These are phyloP conservation scores for Salix koriyanagi DNA, from an alignment of 345 rosid species.

Conservation along the genomic window DNA sequence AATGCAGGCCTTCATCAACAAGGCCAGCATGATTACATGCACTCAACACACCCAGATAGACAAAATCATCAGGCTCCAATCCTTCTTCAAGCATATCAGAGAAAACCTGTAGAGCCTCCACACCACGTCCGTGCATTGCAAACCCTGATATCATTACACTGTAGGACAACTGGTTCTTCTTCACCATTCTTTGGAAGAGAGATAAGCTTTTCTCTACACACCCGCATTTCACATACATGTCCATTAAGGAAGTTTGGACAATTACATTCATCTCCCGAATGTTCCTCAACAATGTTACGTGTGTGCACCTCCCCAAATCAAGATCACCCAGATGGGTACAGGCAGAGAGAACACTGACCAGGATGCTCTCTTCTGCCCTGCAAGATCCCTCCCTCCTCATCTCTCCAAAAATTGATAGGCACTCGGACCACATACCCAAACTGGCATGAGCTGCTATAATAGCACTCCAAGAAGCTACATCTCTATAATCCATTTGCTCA, in stretches of 20 bases:
- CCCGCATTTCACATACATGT: conserved; percentile 51
- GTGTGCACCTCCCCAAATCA: conserved; percentile 36
- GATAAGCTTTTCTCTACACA: conserved; percentile 34
- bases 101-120: conserved; percentile 30
- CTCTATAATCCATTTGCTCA: conserved; percentile 24
- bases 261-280: conserved; percentile 36
- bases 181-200: conserved; percentile 22
- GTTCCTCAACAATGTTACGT: conserved; percentile 43
- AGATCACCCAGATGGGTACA: conserved; percentile 39
- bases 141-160: conserved; percentile 40
- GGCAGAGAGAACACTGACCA: conserved; percentile 26
- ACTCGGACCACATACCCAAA: conserved; percentile 29
- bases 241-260: conserved; percentile 43
- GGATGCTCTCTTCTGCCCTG: conserved; percentile 42
- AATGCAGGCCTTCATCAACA: conserved; percentile 30
- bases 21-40: conserved; percentile 40
- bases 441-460: conserved; percentile 40
- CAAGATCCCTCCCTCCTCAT: conserved; percentile 22
- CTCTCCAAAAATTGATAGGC: conserved; percentile 28
- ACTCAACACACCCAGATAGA: conserved; percentile 37
- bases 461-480: conserved; percentile 43
- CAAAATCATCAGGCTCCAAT: conserved; percentile 32
- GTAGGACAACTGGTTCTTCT: conserved; percentile 31
- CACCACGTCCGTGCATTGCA: conserved; percentile 35
- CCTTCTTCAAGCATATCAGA: conserved; percentile 36